Conservation (phyloP, 768 basidiomycete species). For the Kwoniella heveanensis region DNA sequence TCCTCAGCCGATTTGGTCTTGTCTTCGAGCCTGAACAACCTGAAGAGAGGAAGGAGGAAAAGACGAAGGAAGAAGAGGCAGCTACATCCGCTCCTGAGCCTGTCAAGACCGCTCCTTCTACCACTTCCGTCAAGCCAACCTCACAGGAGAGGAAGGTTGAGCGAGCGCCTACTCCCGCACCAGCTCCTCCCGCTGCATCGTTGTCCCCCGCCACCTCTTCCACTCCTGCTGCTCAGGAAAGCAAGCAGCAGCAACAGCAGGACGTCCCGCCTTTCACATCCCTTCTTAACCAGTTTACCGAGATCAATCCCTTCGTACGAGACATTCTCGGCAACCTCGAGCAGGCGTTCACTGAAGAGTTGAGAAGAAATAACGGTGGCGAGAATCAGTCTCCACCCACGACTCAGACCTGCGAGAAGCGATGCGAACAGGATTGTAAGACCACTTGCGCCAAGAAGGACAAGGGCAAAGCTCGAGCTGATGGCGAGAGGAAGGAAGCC, state of each 20-base stretch:
- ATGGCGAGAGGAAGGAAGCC: conserved; percentile 34
- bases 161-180: background rate
- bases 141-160: conserved; percentile 1
- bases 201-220: no score
- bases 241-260: conserved; percentile 12
- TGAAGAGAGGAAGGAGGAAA: background rate
- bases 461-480: conserved; percentile 48
- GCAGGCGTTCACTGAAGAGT: conserved; percentile 35
- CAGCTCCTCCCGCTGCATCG: background rate
- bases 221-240: background rate
- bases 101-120: background rate
- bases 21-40: conserved; percentile 37
- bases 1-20: conserved; percentile 46
- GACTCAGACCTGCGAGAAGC: background rate
- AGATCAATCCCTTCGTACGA: conserved; percentile 45
- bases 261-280: conserved; percentile 36
- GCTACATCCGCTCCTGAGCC: conserved; percentile 9
- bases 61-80: background rate
- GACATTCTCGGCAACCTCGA: conserved; percentile 49
- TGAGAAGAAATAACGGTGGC: conserved; percentile 5
- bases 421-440: conserved; percentile 2
- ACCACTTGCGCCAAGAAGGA: conserved; percentile 17
- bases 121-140: no score
- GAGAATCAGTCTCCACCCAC: conserved; percentile 6
- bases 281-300: conserved; percentile 33